Conservation (phyloP, 768 basidiomycete species). For the Boletus patriciae region DNA sequence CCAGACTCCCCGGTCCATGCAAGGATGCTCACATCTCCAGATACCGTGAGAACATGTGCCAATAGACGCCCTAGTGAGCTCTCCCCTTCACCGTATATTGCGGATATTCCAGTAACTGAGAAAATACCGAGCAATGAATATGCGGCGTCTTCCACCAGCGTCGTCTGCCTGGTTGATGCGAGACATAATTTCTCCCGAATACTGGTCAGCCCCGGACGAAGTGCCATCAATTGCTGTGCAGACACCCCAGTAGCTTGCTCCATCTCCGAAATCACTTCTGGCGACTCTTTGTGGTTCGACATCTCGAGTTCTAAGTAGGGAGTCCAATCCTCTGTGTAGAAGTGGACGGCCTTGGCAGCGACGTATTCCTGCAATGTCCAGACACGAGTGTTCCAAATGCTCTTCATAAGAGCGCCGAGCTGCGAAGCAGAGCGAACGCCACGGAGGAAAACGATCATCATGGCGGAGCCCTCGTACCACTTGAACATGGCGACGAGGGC, state of each 20-base stretch:
- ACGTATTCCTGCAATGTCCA: neutral
- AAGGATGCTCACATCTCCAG: neutral
- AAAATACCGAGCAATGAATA: neutral
- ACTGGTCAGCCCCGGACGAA: neutral
- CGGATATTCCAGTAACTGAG: neutral
- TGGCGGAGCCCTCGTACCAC: neutral
- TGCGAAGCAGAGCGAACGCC: neutral
- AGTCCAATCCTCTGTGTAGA: neutral
- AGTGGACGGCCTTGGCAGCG: neutral
- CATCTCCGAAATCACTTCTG: neutral
- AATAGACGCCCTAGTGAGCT: neutral
- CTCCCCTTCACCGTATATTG: neutral
- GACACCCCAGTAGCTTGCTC: neutral
- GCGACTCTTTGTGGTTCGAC: neutral
- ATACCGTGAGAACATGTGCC: neutral
- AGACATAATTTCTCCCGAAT: neutral
- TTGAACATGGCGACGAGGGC: neutral
- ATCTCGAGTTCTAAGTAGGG: neutral
- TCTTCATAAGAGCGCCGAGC: neutral
- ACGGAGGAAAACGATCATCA: neutral
- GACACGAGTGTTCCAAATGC: neutral
- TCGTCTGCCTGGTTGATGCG: neutral
- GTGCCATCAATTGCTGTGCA: neutral
- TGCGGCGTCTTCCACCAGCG: neutral
- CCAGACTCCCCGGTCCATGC: neutral